These are phyloP conservation scores for Ophiobolus disseminans DNA, from an alignment of 2,329 filamentous ascomycete species.

Conservation along the genomic window DNA sequence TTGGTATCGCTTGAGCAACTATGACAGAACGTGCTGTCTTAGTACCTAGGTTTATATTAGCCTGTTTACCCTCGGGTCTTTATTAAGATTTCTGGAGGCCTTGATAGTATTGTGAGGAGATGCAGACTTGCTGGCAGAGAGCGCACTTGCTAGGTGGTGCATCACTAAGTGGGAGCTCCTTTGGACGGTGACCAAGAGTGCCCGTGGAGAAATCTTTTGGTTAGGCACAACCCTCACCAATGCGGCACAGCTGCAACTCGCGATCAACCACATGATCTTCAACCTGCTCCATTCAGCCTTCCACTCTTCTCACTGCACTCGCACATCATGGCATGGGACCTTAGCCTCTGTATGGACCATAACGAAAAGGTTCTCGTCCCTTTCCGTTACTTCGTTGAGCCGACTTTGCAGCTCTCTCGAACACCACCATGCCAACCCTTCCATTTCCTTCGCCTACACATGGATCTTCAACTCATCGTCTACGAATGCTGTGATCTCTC, in stretches of 20 bases:
- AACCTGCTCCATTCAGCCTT: not conserved
- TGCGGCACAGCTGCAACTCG: not conserved
- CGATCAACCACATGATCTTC: not conserved
- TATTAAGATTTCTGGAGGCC: no score
- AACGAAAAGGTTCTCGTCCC: not conserved
- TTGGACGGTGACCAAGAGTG: no score
- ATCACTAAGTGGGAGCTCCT: no score
- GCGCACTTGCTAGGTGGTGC: no score
- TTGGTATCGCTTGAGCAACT: no score
- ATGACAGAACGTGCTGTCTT: no score
- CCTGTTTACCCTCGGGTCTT: no score
- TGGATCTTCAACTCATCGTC: slow-evolving; percentile 33
- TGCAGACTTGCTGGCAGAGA: no score
- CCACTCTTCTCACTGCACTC: not conserved
- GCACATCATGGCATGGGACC: not conserved
- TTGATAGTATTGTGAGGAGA: no score
- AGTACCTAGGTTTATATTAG: no score
- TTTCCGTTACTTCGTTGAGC: not conserved
- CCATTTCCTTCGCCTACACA: slow-evolving; percentile 28
- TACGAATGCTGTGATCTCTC: slow-evolving; percentile 19
- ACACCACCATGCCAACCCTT: slow-evolving; percentile 2
- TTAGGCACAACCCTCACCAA: no score
- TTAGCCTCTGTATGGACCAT: not conserved
- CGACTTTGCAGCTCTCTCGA: not conserved
- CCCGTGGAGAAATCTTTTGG: no score